Conservation (phyloP, 331 rosid species). For the Spiraea crenata region DNA sequence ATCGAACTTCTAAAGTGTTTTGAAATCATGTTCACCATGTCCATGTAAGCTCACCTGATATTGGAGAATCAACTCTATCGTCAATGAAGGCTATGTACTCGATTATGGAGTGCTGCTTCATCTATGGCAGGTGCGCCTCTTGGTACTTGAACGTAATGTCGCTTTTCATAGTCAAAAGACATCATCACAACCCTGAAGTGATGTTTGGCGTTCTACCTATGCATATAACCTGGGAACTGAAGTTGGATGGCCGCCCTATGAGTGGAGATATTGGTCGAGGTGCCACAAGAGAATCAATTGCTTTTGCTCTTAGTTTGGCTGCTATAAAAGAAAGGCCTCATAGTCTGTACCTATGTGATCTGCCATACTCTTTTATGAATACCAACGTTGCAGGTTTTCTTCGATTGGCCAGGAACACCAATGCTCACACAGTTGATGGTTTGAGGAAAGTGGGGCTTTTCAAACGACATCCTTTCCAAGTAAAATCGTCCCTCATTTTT, state of each 20-base stretch:
- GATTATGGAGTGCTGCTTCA: conserved; percentile 58
- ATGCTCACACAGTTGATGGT: conserved; percentile 77
- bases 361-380: background rate
- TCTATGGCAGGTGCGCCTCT: conserved; percentile 76
- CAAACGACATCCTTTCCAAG: conserved; percentile 35
- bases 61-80: conserved; percentile 60
- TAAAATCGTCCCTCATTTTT: conserved; percentile 16
- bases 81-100: conserved; percentile 72
- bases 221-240: conserved; percentile 15
- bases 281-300: conserved; percentile 77
- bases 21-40: conserved; percentile 2
- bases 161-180: background rate
- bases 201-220: conserved; percentile 13
- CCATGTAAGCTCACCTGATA: conserved; percentile 84
- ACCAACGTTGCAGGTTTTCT: conserved; percentile 60
- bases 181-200: background rate
- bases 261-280: conserved; percentile 96
- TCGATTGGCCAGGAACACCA: conserved; percentile 91
- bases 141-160: background rate
- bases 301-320: conserved; percentile 64
- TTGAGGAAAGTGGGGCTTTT: conserved; percentile 65
- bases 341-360: conserved; percentile 38
- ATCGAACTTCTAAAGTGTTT: conserved; percentile 1
- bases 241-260: conserved; percentile 96
- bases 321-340: conserved; percentile 60